These are phyloP conservation scores for Chytriomyces sp. DNA, from an alignment of 192 early-diverging fungal genomes.

Conservation along the genomic window DNA sequence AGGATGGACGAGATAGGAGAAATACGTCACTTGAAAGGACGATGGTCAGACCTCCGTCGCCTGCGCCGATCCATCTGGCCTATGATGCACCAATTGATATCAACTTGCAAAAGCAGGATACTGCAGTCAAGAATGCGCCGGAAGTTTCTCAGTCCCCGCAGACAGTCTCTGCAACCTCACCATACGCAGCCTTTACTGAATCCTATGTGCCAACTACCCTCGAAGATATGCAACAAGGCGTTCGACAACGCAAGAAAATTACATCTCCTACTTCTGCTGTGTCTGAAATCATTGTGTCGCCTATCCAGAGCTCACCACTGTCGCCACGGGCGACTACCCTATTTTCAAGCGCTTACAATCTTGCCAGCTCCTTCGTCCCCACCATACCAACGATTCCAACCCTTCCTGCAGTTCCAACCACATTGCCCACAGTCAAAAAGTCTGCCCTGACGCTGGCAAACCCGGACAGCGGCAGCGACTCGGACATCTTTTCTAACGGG, in stretches of 20 bases:
- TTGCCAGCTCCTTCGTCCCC: conserved; percentile 4
- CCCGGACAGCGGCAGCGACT: not conserved
- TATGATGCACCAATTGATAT: not conserved
- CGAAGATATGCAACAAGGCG: too few species aligned
- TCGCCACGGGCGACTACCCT: conserved; percentile 12
- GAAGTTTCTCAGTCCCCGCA: not conserved
- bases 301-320: too few species aligned
- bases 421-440: not conserved
- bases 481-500: not conserved
- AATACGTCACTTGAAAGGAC: too few species aligned
- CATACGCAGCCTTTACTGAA: too few species aligned
- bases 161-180: not conserved
- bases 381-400: not conserved
- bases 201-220: too few species aligned
- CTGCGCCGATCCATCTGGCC: not conserved
- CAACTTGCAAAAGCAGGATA: not conserved
- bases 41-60: not conserved
- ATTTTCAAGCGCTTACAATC: conserved; percentile 2
- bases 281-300: too few species aligned
- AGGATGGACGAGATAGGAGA: too few species aligned
- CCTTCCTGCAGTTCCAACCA: not conserved
- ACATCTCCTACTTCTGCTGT: too few species aligned
- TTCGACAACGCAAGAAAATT: not conserved
- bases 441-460: not conserved
- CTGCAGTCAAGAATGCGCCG: not conserved